Evolutionary conservation across 805 yeast genomes (phyloP), one percentile per base, ranked within the genome.

Genomic region (Sugiyamaella qingdaonensis): DNA sequence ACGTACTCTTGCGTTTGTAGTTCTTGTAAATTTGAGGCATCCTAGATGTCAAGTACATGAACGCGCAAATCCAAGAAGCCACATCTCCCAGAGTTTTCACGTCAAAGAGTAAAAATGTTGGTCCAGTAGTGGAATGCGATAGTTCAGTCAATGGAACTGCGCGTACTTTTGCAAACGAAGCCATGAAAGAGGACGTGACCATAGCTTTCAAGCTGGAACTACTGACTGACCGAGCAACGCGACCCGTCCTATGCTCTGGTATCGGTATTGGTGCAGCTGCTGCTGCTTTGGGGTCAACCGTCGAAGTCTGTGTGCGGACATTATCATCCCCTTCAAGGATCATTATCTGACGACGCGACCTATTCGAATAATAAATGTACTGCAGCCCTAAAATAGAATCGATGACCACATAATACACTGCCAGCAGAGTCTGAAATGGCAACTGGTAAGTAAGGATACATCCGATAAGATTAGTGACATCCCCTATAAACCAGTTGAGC

Each of bases 1-100:
- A 84, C 0, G 95, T 94, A 0, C 96, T 87, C 65, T 87, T 86
- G 37, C 96, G 75, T 49, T 72, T 61, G 65, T 80, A 84, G 69
- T 91, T 91, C 66, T 86, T 89, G 64, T 78, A 71, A 48, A 91
- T 72, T 65, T 91, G 98, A 1, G 98, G 98, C 46, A 89, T 67
- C 56, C 98, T 76, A 2, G 96, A 86, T 10, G 82, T 73, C 44
- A 89, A 77, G 64, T 92, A 91, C 51, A 88, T 81, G 4, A 69
- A 60, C 0, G 95, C 87, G 57, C 96, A 88, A 1, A 77, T 60
- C 95, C 96, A 91, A 0, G 97, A 90, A 41, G 86, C 66, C 0
- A 70, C 33, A 3, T 64, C 58, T 0, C 89, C 86, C 18, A 78
- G 48, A 1, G 44, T 41, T 16, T 33, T n/a, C 10, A 45, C 32